Conservation (phyloP, 192 early-diverging fungal species). For the Backusella macrospora region DNA sequence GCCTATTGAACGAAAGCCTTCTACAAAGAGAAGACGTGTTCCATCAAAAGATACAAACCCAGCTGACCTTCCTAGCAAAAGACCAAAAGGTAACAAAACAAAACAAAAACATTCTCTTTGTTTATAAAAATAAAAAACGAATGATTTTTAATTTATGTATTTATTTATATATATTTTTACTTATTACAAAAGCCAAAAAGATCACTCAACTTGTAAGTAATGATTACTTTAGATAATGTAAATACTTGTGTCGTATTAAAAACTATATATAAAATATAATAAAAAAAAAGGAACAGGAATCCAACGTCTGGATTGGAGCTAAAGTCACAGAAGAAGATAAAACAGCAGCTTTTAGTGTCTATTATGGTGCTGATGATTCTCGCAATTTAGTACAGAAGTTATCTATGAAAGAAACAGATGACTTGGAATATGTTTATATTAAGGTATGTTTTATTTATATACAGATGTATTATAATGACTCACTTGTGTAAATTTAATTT, state of each 20-base stretch:
- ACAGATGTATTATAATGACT: background rate
- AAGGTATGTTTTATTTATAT: constrained; percentile 18
- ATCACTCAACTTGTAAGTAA: background rate
- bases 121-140: background rate
- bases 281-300: background rate
- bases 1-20: constrained; percentile 7
- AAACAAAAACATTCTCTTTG: background rate
- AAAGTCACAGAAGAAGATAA: background rate
- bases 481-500: background rate
- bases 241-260: background rate
- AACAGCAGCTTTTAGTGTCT: constrained; percentile 12
- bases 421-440: constrained; percentile 15
- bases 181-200: background rate
- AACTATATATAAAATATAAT: background rate
- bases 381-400: background rate
- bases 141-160: background rate
- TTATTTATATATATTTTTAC: background rate
- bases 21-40: constrained; percentile 15
- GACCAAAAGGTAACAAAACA: constrained; percentile 10
- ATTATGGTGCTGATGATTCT: constrained; percentile 16
- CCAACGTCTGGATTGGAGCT: constrained; percentile 10
- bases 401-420: constrained; percentile 1
- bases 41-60: background rate
- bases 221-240: no score
- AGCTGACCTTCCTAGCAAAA: constrained; percentile 2